These are phyloP conservation scores for Prunus padus DNA, from an alignment of 306 rosid genomes.

Conservation along the genomic window DNA sequence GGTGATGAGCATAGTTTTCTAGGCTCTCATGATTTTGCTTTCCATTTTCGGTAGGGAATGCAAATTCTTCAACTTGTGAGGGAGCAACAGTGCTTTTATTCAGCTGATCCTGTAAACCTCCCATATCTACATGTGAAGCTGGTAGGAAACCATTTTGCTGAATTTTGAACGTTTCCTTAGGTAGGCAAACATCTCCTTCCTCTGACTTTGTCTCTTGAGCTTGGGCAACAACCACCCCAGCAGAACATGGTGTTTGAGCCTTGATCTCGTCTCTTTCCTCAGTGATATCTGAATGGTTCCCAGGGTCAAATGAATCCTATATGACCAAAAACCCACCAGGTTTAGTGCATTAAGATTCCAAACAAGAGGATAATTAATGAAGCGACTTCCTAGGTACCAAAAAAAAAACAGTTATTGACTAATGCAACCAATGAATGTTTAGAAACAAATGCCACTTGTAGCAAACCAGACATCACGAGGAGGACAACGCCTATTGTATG, in stretches of 20 bases:
- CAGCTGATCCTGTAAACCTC: conserved; percentile 29
- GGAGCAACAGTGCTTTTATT: conserved; percentile 32
- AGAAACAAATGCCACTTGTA: not conserved
- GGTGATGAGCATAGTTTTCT: conserved; percentile 31
- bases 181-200: conserved; percentile 14
- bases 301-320: conserved; percentile 84
- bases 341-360: conserved; percentile 16
- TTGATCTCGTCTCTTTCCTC: conserved; percentile 78
- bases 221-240: conserved; percentile 29
- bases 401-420: not conserved
- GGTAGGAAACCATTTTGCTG: conserved; percentile 37
- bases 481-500: not conserved
- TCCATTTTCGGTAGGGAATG: conserved; percentile 37
- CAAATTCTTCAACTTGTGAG: conserved; percentile 45
- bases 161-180: conserved; percentile 37
- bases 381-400: not conserved
- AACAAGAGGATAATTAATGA: conserved; percentile 11
- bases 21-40: conserved; percentile 42
- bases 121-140: conserved; percentile 35
- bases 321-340: conserved; percentile 24
- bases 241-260: conserved; percentile 42
- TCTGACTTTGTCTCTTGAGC: conserved; percentile 42
- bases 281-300: conserved; percentile 77
- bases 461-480: not conserved
- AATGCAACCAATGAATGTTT: not conserved